These are phyloP conservation scores for Colletotrichum kahawae DNA, from an alignment of 2,329 filamentous ascomycete genomes.

Conservation along the genomic window DNA sequence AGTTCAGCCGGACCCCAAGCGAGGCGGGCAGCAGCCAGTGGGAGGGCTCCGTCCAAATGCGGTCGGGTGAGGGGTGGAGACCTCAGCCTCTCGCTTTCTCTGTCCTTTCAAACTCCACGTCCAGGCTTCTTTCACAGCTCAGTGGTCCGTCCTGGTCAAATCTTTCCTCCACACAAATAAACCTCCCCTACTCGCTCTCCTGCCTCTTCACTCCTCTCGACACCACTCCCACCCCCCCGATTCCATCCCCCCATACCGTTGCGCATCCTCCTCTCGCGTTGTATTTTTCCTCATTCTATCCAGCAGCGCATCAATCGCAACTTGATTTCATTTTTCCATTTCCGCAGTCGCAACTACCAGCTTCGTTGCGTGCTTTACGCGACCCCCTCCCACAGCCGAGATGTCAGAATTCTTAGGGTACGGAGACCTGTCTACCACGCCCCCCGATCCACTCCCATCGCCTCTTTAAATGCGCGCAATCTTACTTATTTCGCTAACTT, in stretches of 20 bases:
- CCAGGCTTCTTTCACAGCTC: neutral
- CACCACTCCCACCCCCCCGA: neutral
- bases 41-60: slow-evolving; percentile 13
- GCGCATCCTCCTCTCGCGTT: neutral
- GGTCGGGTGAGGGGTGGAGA: slow-evolving; percentile 6
- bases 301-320: slow-evolving; percentile 18
- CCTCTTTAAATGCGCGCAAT: slow-evolving; percentile 10
- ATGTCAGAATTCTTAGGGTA: slow-evolving; percentile 70
- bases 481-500: slow-evolving; percentile 7
- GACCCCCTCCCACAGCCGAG: slow-evolving; percentile 34
- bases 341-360: neutral
- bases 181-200: neutral
- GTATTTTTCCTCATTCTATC: slow-evolving; percentile 4
- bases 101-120: slow-evolving; percentile 6
- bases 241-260: neutral
- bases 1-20: neutral
- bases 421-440: slow-evolving; percentile 29
- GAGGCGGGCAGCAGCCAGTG: neutral
- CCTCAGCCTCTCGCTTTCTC: slow-evolving; percentile 19
- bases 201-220: neutral
- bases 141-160: slow-evolving; percentile 2
- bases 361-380: slow-evolving; percentile 45
- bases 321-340: slow-evolving; percentile 16
- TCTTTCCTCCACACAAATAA: slow-evolving; percentile 20
- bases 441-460: slow-evolving; percentile 33